Base-by-base conservation (phyloP, 2,329 filamentous ascomycete species). In the Nigrospora osmanthi region DNA sequence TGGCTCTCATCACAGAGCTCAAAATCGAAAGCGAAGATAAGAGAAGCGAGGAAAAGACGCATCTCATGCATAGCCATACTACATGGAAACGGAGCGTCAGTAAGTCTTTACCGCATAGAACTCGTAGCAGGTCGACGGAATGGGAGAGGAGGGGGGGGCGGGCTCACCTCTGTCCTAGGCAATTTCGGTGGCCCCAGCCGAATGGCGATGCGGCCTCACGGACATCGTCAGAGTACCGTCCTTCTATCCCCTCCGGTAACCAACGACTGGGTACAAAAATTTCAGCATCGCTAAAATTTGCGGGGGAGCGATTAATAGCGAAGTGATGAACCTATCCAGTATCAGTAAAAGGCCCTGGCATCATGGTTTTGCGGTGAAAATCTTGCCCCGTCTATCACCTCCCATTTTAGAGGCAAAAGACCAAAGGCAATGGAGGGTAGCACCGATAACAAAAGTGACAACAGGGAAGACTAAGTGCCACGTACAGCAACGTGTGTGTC, bases 131-230 rank as follows among this genome's bases (percentile, higher is more conserved):
- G 19, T 23, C 19, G 19, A 23, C 19, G 7, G 19, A 4, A 7
- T 4, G 4, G 7, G 19, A 4, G 19, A 23, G 4, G 4, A 4
- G 7, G 7, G 7, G 4, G 19, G 4, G 19, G 19, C 19, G 19
- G 19, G 19, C 36, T 38, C 28, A 38, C 36, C 51, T 55, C 49
- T 54, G 48, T 14, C 54, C 54, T 2, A 56, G 11, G 34, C 52
- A 56, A 36, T 53, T 54, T 17, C 54, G 49, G 5, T 51, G 47
- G 1, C 53, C 53, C 10, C 44, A 41, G 4, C 36, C 36, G 19
- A 55, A 55, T 3, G 52, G 52, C 40, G 54, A 49, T 35, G 50
- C 47, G 12, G 47, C 49, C 6, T 55, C 52, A 10, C 43, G 43
- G 10, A 16, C 17, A 30, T 50, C 46, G 14, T 43, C 30, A 12